Conservation (phyloP, 2,329 filamentous ascomycete species). For the Pseudonectria buxi region DNA sequence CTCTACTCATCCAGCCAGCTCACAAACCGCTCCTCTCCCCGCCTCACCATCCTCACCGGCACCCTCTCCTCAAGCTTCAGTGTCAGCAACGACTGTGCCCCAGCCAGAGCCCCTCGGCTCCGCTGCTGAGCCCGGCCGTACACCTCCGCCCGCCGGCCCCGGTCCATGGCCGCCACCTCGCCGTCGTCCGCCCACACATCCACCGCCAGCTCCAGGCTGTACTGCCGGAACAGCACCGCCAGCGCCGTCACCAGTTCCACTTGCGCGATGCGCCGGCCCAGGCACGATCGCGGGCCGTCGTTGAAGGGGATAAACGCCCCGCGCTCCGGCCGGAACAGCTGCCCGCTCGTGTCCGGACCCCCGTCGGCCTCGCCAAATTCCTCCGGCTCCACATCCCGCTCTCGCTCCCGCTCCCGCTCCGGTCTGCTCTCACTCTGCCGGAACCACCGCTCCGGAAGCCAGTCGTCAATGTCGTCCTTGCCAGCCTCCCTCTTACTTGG, state of each 20-base stretch:
- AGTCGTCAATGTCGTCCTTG: constrained; percentile 57
- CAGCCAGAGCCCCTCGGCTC: constrained; percentile 44
- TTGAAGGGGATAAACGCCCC: constrained; percentile 54
- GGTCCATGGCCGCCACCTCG: constrained; percentile 45
- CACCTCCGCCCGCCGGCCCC: constrained; percentile 39
- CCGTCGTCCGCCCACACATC: constrained; percentile 49
- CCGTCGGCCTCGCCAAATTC: constrained; percentile 50
- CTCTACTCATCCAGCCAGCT: constrained; percentile 28
- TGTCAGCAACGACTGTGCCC: constrained; percentile 60
- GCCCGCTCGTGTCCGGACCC: constrained; percentile 54
- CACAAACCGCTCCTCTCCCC: constrained; percentile 64
- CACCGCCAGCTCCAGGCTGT: constrained; percentile 65
- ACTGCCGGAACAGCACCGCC: constrained; percentile 48
- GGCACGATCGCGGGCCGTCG: constrained; percentile 50
- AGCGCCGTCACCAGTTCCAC: constrained; percentile 51
- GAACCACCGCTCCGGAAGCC: constrained; percentile 69
- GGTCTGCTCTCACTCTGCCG: constrained; percentile 21
- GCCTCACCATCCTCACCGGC: constrained; percentile 60
- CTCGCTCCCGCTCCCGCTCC: constrained; percentile 7
- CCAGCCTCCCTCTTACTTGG: constrained; percentile 37
- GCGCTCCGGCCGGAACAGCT: constrained; percentile 53
- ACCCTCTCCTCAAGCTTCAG: constrained; percentile 62
- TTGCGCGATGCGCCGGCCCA: constrained; percentile 53
- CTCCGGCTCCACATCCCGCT: constrained; percentile 31
- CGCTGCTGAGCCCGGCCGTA: constrained; percentile 56